Evolutionary conservation across 129 eudicot species (phyloP), one percentile per base, ranked within the genome.

Genomic region (Tanacetum coccineum): DNA sequence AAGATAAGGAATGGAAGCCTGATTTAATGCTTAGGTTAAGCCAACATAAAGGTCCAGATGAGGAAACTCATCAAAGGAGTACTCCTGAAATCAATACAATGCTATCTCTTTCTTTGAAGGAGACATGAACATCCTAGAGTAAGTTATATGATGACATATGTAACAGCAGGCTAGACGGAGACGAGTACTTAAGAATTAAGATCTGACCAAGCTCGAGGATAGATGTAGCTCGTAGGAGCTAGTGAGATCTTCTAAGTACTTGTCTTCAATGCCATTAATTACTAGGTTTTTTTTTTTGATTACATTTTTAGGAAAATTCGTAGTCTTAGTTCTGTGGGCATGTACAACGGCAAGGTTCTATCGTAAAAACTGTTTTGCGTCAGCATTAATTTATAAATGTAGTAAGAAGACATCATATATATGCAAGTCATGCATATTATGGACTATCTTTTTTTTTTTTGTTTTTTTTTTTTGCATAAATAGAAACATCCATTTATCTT

Each of bases 51-150:
- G 54, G 65, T 25, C 64, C 20, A 40, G 46, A 67, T 17, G 72
- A 76, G 13, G 78, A 82, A 66, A 73, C 56, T 59, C 49, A 40
- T n/a, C 55, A 67, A 40, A 68, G 68, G 12, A 69, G 52, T 36
- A 50, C 61, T 36, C 46, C 80, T 12, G 96, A 89, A 52, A 78
- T 81, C 75, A 79, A 73, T 73, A 81, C 96, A 4, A 76, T 64
- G 80, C 90, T 89, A 14, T 89, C 96, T 50, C 96, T 89, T 74
- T 84, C 96, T 44, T 74, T 83, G 17, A 74, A 81, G 39, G 79
- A 71, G 56, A 74, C 78, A 49, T 65, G 59, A 59, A 67, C 62
- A 74, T 11, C 18, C 32, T 17, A 70, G 13, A 51, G 44, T 56
- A 64, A 51, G 50, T 54, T 71, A 71, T 65, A 74, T 19, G 30